These are phyloP conservation scores for Metarhizium sp. DNA, from an alignment of 2,329 filamentous ascomycete species.

Conservation along the genomic window DNA sequence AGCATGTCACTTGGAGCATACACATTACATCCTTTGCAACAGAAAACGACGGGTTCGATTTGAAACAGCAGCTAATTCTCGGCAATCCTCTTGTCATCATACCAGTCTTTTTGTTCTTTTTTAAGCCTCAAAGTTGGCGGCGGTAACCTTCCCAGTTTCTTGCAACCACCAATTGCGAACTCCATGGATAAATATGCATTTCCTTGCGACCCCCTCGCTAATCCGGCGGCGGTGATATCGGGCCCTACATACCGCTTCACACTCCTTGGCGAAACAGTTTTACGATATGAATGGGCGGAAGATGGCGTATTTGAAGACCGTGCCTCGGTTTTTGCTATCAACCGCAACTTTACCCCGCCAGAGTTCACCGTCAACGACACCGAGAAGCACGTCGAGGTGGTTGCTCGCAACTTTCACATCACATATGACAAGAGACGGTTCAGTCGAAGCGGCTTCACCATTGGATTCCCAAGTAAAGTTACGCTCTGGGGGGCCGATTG, in stretches of 20 bases:
- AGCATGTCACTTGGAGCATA: too few relatives aligned
- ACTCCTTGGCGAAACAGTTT: slow-evolving; percentile 42
- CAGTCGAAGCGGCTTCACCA: slow-evolving; percentile 36
- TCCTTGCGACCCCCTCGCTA: slow-evolving; percentile 2
- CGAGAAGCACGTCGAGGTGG: slow-evolving; percentile 40
- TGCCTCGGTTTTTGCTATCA: slow-evolving; percentile 49
- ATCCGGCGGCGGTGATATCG: slow-evolving; percentile 2
- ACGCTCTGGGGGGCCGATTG: slow-evolving; percentile 13
- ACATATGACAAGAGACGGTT: slow-evolving; percentile 50
- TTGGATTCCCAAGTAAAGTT: slow-evolving; percentile 32
- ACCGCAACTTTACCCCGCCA: slow-evolving; percentile 29
- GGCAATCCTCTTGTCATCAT: too few relatives aligned
- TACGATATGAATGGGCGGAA: slow-evolving; percentile 53
- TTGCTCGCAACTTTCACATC: slow-evolving; percentile 44
- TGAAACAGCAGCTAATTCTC: too few relatives aligned
- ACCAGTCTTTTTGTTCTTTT: too few relatives aligned
- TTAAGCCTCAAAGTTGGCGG: too few relatives aligned
- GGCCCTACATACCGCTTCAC: slow-evolving; percentile 45
- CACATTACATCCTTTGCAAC: too few relatives aligned
- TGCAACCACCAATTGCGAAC: neutral
- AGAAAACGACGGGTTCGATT: too few relatives aligned
- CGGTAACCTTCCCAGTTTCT: neutral
- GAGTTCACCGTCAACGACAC: slow-evolving; percentile 38
- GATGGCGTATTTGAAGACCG: slow-evolving; percentile 53
- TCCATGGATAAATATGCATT: slow-evolving; percentile 3